Evolutionary conservation across 1,284 basidiomycete genomes (phyloP), one percentile per base, ranked within the genome.

Genomic region (Stereum hirsutum): DNA sequence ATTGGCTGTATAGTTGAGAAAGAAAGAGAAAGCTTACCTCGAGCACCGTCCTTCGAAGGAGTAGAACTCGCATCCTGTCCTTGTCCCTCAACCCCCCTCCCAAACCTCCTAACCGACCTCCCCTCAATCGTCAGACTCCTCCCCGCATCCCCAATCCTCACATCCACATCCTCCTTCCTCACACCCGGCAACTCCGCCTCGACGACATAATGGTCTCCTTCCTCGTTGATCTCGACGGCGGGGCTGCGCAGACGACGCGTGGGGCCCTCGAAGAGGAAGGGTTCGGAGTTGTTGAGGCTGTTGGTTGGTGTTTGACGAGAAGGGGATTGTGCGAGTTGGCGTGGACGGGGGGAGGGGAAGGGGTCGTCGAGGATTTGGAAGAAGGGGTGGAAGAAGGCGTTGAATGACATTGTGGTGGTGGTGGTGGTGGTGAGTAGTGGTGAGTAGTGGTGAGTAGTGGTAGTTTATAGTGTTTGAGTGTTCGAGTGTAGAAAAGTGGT

Each of bases 171-270:
- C 54, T 88, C 85, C 64, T 81, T 87, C 61, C 78, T 80, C 17
- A 88, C 78, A 1, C 85, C 85, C 6, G 85, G 86, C 34, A 89
- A 56, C 55, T 89, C 86, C 1, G 84, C 84, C 54, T 86, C 79
- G 35, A 89, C 64, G 39, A 86, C 52, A 52, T 81, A 87, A 35
- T 70, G 68, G 57, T 77, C 69, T 3, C 70, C 75, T 45, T 81
- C 72, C 52, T 89, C 85, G 2, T 70, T 67, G 3, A 88, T 58
- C 47, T 88, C 81, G 10, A 87, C 64, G 0, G 76, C 72, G 4
- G 81, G 81, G 23, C 70, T n/a, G n/a, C n/a, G n/a, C n/a, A n/a
- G 66, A 7, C 33, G 42, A 23, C 62, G 39, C 15, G 57, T 46
- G 26, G 44, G 58, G 33, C 60, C 52, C 7, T 57, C 53, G 53